Evolutionary conservation across 2,329 filamentous ascomycete genomes (phyloP).

Genomic region (Myriosclerotinia curreyana): DNA sequence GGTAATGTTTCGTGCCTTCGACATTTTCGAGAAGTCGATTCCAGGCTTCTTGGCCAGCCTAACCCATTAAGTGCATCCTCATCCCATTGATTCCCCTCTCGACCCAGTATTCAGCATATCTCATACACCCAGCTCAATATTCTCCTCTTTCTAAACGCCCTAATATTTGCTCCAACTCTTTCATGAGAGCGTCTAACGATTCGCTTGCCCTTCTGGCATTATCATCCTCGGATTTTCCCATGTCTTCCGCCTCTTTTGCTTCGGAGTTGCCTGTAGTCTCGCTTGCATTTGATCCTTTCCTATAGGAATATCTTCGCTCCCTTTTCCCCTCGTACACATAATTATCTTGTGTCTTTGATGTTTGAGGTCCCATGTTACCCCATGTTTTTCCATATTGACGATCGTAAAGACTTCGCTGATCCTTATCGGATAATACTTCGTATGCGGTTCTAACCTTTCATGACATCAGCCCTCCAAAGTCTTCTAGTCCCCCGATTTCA

Average conservation of each 20-base stretch:
- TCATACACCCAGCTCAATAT: background rate
- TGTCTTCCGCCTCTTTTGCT: background rate
- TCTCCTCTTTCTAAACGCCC: conserved; percentile 6
- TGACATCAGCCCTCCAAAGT: background rate
- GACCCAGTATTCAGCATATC: background rate
- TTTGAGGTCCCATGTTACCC: background rate
- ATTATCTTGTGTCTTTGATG: background rate
- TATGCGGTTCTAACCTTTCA: conserved; percentile 8
- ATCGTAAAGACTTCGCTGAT: conserved; percentile 4
- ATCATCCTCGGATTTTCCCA: background rate
- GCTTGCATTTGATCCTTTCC: background rate
- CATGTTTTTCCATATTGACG: background rate
- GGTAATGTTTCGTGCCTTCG: background rate
- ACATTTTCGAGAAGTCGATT: background rate
- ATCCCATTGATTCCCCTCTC: too few relatives aligned
- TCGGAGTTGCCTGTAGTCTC: background rate
- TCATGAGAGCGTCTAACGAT: conserved; percentile 8
- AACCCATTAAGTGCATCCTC: too few relatives aligned
- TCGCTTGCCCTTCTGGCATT: conserved; percentile 4
- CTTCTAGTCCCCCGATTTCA: background rate
- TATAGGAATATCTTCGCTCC: conserved; percentile 3
- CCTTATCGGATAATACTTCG: conserved; percentile 6
- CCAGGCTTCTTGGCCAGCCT: background rate
- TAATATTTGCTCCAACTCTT: conserved; percentile 12
- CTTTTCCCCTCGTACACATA: background rate